These are phyloP conservation scores for Taphrina flavorubra DNA, from an alignment of 1,139 yeast species.

Conservation along the genomic window DNA sequence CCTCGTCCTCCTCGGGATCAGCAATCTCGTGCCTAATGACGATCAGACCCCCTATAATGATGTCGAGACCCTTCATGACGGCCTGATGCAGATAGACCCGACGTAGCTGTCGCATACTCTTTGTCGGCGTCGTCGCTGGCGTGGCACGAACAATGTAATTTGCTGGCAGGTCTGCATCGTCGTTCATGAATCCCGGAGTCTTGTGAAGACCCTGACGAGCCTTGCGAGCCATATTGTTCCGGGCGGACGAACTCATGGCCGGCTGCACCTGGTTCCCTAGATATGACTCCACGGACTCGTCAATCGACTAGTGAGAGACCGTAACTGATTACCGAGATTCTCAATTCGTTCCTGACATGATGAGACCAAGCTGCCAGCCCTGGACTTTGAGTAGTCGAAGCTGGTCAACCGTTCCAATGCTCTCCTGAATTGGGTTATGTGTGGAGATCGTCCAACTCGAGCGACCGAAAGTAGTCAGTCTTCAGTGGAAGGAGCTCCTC, in stretches of 20 bases:
- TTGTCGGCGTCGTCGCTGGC: constrained; percentile 15
- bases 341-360: no score
- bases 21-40: constrained; percentile 32
- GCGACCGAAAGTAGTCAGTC: not conserved
- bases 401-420: no score
- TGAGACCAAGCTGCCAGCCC: no score
- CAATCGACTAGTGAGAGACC: no score
- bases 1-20: constrained; percentile 28
- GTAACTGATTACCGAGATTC: no score
- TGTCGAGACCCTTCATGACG: constrained; percentile 26
- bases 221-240: constrained; percentile 27
- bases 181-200: constrained; percentile 15
- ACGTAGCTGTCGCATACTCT: constrained; percentile 28
- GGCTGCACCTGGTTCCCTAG: not conserved
- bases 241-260: constrained; percentile 18
- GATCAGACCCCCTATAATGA: constrained; percentile 28
- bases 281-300: no score
- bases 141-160: constrained; percentile 19
- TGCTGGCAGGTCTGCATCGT: constrained; percentile 11
- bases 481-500: not conserved
- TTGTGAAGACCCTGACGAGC: not conserved
- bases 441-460: not conserved
- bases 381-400: no score
- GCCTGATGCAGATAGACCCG: constrained; percentile 36
- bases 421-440: not conserved